Evolutionary conservation across 1,284 basidiomycete genomes (phyloP), one percentile per base, ranked within the genome.

Genomic region (Testicularia cyperi): DNA sequence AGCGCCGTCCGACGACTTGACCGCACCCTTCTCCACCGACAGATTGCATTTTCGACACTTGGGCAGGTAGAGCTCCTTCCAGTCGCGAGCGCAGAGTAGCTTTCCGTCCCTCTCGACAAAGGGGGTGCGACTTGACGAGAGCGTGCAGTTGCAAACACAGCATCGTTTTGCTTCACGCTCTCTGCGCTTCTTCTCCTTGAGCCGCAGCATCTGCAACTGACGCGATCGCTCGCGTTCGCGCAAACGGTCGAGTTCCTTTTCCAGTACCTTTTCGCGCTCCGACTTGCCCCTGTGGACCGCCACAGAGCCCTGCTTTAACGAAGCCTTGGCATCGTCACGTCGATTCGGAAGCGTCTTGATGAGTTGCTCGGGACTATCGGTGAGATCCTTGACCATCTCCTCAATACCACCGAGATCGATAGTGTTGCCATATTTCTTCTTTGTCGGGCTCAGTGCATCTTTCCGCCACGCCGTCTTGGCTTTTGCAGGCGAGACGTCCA

Each of bases 1-100:
- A n/a, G 68, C 68, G 14, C 68, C 68, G 31, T 70, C 68, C 19
- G 57, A 58, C 18, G 57, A 55, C 37, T 68, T 68, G 43, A 70
- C 68, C n/a, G 62, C 65, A 4, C 55, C 52, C 24, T 43, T 44
- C 22, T 65, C 62, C 10, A 70, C 62, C 16, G 48, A 42, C 24
- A 57, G 32, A 25, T 48, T 51, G 51, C 68, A 70, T 30, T 63
- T 65, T 38, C 66, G 51, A 26, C 68, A 70, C 39, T 70, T 70
- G 24, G 65, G 62, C 28, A 70, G 44, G 34, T 68, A 70, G 5
- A 68, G 54, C 37, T 68, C 61, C 28, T 60, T 60, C 57, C 61
- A 70, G 28, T 70, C 68, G 18, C 54, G 60, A 13, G 58, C 57
- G 35, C 68, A 70, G 5, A 70, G 47, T 15, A 49, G 31, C 31